Percentiles rank a stretch among this genome's conserved stretches.
Conservation (phyloP, 1,284 basidiomycete genomes). For the Leccinum pallidistipes region DNA sequence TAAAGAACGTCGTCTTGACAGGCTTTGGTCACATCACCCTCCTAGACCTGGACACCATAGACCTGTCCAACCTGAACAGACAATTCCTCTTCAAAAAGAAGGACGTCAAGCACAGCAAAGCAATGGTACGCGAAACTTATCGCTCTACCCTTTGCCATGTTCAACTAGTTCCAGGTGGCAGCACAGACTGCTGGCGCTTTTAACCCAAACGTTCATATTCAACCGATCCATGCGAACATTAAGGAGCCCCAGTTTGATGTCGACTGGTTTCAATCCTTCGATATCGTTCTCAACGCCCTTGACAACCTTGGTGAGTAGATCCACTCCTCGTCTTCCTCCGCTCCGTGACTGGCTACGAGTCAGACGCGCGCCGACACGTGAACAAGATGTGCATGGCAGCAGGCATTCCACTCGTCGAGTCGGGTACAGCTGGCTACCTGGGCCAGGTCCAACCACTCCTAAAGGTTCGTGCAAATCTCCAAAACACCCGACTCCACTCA, state of each 20-base stretch:
- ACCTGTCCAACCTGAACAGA: conserved; percentile 96
- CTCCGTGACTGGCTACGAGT: not conserved
- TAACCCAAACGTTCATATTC: conserved; percentile 89
- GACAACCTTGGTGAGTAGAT: conserved; percentile 87
- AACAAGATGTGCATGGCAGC: conserved; percentile 98
- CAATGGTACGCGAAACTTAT: conserved; percentile 53
- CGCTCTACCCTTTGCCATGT: not conserved
- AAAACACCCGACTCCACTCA: not conserved
- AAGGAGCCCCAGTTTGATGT: conserved; percentile 92
- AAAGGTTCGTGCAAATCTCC: conserved; percentile 47
- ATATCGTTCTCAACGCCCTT: conserved; percentile 93
- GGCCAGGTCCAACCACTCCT: conserved; percentile 82
- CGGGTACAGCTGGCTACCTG: conserved; percentile 94
- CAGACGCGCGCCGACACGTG: conserved; percentile 89
- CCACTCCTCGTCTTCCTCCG: not conserved
- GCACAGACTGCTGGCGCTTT: conserved; percentile 87
- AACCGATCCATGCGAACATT: conserved; percentile 93
- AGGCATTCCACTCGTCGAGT: conserved; percentile 90
- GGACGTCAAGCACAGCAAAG: conserved; percentile 96
- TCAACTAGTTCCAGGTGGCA: conserved; percentile 61
- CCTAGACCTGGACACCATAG: conserved; percentile 97
- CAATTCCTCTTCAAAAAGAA: conserved; percentile 98
- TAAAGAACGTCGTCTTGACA: conserved; percentile 94
- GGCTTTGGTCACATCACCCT: conserved; percentile 93
- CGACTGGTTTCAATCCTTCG: conserved; percentile 87